Evolutionary conservation across 2,329 filamentous ascomycete species (phyloP), one percentile per base, ranked within the genome.

Genomic region (Colletotrichum destructivum): DNA sequence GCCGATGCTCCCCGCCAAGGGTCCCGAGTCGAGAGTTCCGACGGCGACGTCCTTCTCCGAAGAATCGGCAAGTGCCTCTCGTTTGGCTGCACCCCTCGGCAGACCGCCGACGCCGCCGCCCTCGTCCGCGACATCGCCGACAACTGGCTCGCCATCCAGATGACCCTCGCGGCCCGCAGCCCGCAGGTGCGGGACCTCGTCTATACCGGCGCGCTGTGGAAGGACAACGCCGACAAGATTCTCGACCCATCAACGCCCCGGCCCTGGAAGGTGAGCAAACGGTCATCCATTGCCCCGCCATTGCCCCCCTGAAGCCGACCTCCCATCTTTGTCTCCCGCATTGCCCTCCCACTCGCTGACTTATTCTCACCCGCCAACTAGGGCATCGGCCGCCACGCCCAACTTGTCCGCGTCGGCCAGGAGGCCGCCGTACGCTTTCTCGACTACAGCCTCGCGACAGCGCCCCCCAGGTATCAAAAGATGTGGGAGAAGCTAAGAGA

Each of bases 51-150:
- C 2, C 42, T 42, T 2, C 38, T 72, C 38, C 5, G 15, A 5
- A 74, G 74, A 47, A 62, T 75, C 47, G 74, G 74, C 35, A 68
- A 59, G 40, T 75, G 74, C 55, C 72, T 75, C 44, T 26, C 59
- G 51, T 75, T 75, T 63, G 74, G 74, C 62, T 75, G 74, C 72
- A 42, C 55, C 38, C 51, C 62, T 3, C 31, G 26, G 21, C 72
- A 75, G 31, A 74, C 69, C 16, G 46, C 42, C n/a, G 40, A 44
- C 23, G 74, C 73, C 15, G 66, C 68, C 18, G 55, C 42, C 11
- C 63, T 75, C 40, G 54, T 73, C 9, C 52, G 56, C n/a, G 42
- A 21, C 55, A 31, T 75, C 38, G 71, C 63, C 3, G 8, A 56
- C 26, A 55, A 62, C 44, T 72, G 63, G 61, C 31, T 47, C 3